phyloP scores from a whole-genome alignment of 2,329 filamentous ascomycete species.

The Monilinia fructicola region DNA sequence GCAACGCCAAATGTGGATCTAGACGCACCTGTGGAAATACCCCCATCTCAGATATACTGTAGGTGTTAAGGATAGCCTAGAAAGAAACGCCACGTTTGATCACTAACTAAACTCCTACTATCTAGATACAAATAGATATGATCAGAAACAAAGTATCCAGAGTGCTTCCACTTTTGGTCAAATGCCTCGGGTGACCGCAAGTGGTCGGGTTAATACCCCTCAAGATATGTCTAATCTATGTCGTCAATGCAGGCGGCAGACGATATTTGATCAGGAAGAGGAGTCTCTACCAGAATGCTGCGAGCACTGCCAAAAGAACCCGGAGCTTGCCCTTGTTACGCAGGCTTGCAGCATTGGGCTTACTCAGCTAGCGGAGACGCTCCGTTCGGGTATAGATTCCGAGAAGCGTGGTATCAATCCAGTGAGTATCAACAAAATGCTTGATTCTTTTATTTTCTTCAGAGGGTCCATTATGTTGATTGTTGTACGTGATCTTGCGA shows the following conservation, averaged over 20 bases:
- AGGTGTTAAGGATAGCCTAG: slow-evolving; percentile 23
- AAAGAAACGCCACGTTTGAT: slow-evolving; percentile 15
- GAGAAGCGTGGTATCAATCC: slow-evolving; percentile 32
- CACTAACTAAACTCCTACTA: slow-evolving; percentile 25
- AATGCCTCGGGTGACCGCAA: background rate
- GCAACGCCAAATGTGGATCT: slow-evolving; percentile 25
- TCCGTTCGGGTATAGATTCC: slow-evolving; percentile 35
- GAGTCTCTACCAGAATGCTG: slow-evolving; percentile 27
- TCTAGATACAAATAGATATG: slow-evolving; percentile 28
- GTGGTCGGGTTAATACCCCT: slow-evolving; percentile 14
- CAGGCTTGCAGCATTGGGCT: slow-evolving; percentile 34
- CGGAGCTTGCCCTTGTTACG: slow-evolving; percentile 32
- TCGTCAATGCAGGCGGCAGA: slow-evolving; percentile 32
- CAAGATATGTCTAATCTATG: slow-evolving; percentile 31
- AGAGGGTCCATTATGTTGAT: background rate
- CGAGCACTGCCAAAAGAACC: slow-evolving; percentile 32
- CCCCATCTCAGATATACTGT: slow-evolving; percentile 28
- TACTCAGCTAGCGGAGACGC: slow-evolving; percentile 37
- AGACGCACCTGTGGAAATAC: slow-evolving; percentile 27
- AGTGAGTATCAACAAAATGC: slow-evolving; percentile 31
- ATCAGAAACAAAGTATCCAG: slow-evolving; percentile 24
- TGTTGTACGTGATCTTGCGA: background rate
- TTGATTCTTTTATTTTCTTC: background rate
- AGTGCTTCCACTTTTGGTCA: slow-evolving; percentile 24
- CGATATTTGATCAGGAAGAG: slow-evolving; percentile 28